Conservation (phyloP, 257 asterid genomes). For the Primulina huaijiensis region DNA sequence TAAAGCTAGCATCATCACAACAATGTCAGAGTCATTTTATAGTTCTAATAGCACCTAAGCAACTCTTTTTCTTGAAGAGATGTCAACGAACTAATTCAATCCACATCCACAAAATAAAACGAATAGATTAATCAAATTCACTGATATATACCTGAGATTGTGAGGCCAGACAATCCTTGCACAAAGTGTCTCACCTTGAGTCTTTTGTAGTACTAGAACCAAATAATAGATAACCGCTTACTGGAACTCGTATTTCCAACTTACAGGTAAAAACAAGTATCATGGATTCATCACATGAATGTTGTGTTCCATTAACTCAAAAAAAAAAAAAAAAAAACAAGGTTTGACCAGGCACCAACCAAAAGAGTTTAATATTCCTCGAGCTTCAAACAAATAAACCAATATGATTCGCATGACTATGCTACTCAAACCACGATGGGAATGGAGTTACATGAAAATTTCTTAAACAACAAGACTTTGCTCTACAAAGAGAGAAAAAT, state of each 20-base stretch:
- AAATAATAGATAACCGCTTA: too few relatives aligned
- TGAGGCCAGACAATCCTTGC: conserved; percentile 13
- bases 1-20: conserved; percentile 6
- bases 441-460: background rate
- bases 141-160: conserved; percentile 7
- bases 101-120: conserved; percentile 9
- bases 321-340: too few relatives aligned
- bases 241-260: background rate
- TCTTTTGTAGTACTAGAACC: background rate
- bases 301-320: background rate
- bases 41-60: background rate
- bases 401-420: background rate
- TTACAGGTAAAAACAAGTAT: conserved; percentile 2
- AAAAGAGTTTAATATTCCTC: background rate
- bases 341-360: background rate
- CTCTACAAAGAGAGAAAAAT: background rate
- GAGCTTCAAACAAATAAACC: conserved; percentile 8
- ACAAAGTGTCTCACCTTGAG: background rate
- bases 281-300: background rate
- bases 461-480: background rate
- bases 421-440: background rate
- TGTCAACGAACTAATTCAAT: conserved; percentile 10
- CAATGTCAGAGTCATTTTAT: conserved; percentile 1
- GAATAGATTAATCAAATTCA: conserved; percentile 4
- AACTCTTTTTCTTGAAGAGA: background rate